Base-by-base conservation (phyloP, 192 early-diverging fungal genomes). In the Dimargaris verticillata region DNA sequence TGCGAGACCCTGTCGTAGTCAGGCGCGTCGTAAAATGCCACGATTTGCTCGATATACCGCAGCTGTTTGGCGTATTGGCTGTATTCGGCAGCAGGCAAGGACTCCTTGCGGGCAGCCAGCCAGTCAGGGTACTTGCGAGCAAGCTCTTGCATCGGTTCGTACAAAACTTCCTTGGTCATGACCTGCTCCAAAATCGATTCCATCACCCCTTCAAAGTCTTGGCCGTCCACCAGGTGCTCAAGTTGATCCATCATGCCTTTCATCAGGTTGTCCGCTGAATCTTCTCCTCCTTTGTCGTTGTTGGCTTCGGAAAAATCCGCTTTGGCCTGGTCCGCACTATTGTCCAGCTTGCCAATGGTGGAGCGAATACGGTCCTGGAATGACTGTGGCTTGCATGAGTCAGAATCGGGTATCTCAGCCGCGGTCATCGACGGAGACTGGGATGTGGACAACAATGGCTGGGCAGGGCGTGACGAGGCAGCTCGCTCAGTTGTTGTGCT, bases 141-240 rank as follows among this genome's bases (percentile, higher is more conserved):
- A 53, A 99, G 72, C 46, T 99, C 93, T 72, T 86, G 88, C 77
- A 99, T 90, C 12, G 94, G 93, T 70, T 97, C 94, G 72, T 92
- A 88, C 48, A 99, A 73, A 25, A 97, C 74, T 29, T 96, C 93
- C 64, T 91, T 93, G 45, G 84, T 85, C 83, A 95, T 88, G 41
- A 99, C 71, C 70, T 94, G 81, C 46, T 88, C 80, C 78, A 99
- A 88, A 66, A 97, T 83, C 17, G 81, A 81, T 62, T 89, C 89
- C 7, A 97, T 81, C 62, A 93, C 78, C 28, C 84, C 77, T 62
- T 92, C 86, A 66, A 96, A 86, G 53, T 92, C 86, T 2, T 81
- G 80, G 53, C 75, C 78, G 42, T 82, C 82, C 65, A 86, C 80
- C 68, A 88, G 67, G 15, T 74, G 76, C 55, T 93, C 91, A 66